Percentiles rank a stretch among this genome's conserved stretches.
Conservation (phyloP, 306 rosid genomes). For the Begonia fuchsioides region DNA sequence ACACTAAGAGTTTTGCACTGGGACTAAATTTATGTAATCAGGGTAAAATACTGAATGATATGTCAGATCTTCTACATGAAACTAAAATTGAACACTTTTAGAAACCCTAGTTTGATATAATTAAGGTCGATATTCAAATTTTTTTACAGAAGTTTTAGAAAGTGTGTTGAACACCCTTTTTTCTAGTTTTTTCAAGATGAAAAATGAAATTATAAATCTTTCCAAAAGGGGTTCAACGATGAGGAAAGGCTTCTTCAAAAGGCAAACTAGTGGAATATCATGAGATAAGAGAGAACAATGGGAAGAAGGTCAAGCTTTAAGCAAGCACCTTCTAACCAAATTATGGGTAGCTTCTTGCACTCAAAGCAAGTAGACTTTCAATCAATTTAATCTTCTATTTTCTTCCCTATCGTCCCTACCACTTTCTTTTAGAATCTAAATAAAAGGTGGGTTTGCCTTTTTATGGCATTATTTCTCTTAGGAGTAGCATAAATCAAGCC, state of each 20-base stretch:
- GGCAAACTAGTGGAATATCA: not conserved
- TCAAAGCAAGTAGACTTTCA: constrained; percentile 92
- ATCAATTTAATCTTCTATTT: constrained; percentile 14
- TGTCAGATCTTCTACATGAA: too few species aligned
- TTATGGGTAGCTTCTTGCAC: constrained; percentile 95
- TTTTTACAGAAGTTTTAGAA: too few species aligned
- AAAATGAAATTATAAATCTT: too few species aligned
- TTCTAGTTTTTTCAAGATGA: too few species aligned
- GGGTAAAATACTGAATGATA: too few species aligned
- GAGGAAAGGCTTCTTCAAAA: not conserved
- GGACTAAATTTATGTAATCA: too few species aligned
- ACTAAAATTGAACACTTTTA: too few species aligned
- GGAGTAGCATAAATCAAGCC: constrained; percentile 72
- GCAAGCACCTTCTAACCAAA: constrained; percentile 67
- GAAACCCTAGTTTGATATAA: too few species aligned
- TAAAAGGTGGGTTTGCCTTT: constrained; percentile 33
- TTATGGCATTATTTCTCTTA: constrained; percentile 22
- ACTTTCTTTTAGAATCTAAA: constrained; percentile 33
- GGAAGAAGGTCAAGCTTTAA: constrained; percentile 78
- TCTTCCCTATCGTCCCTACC: constrained; percentile 1
- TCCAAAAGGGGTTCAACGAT: not conserved
- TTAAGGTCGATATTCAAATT: too few species aligned
- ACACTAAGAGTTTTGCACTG: too few species aligned
- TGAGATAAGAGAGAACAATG: not conserved
- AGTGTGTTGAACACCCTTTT: too few species aligned